Percentiles rank a stretch among this genome's conserved stretches.
Conservation (phyloP, 768 basidiomycete genomes). For the Boletus reticuloceps region DNA sequence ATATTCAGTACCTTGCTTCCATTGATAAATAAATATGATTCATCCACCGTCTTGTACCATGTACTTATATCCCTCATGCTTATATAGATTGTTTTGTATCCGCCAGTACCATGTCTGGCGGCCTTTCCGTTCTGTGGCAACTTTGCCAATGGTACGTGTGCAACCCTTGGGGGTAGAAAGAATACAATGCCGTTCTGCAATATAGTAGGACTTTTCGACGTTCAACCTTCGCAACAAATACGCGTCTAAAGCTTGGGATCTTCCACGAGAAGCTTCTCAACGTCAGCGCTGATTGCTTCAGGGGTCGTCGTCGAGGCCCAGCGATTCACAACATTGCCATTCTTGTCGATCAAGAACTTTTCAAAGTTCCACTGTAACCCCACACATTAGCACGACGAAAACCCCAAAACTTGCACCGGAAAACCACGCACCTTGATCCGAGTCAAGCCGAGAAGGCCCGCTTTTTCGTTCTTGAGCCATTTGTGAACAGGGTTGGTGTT, state of each 20-base stretch:
- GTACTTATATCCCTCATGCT: no score
- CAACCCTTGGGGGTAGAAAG: not conserved
- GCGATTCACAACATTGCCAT: constrained; percentile 70
- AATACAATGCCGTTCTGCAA: not conserved
- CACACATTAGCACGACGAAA: not conserved
- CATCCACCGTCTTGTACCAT: no score
- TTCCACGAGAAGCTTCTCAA: constrained; percentile 54
- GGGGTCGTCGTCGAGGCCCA: constrained; percentile 80
- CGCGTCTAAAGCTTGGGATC: constrained; percentile 15
- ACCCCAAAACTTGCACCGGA: not conserved
- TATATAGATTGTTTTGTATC: no score
- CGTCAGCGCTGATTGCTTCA: constrained; percentile 55
- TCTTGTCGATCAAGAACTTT: constrained; percentile 79
- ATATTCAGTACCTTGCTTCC: not conserved
- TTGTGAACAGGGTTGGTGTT: constrained; percentile 80
- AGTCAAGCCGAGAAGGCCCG: constrained; percentile 66
- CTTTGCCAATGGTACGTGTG: no score
- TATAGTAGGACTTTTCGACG: no score
- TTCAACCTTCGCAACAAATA: not conserved
- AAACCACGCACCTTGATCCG: constrained; percentile 65
- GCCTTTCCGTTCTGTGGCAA: no score
- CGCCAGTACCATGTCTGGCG: no score
- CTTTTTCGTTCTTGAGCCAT: constrained; percentile 79
- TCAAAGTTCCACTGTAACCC: constrained; percentile 80
- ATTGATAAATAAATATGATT: no score